Conservation (phyloP, 768 basidiomycete species). For the Royoungia palumana region DNA sequence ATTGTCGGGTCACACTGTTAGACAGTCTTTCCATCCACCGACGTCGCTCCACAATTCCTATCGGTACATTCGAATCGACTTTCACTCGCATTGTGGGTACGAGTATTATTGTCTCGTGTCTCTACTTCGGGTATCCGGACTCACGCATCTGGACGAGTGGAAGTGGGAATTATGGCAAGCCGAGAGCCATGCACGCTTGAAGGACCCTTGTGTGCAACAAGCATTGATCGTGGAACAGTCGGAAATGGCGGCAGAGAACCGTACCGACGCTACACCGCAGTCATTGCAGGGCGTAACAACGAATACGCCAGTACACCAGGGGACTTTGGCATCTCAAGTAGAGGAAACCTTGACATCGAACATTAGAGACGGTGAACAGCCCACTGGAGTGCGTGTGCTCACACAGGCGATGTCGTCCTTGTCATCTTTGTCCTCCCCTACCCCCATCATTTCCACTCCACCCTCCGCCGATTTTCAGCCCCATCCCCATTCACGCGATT, state of each 20-base stretch:
- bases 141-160: constrained; percentile 95
- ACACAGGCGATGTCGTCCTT: constrained; percentile 26
- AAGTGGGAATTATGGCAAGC: constrained; percentile 86
- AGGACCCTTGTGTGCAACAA: constrained; percentile 23
- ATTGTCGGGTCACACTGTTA: not conserved
- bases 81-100: constrained; percentile 87
- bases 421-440: constrained; percentile 5
- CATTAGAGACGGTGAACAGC: not conserved
- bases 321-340: not conserved
- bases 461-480: not conserved
- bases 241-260: not conserved
- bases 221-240: constrained; percentile 23
- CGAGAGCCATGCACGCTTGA: constrained; percentile 53
- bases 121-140: constrained; percentile 88
- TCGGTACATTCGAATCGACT: constrained; percentile 91
- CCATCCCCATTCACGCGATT: constrained; percentile 1
- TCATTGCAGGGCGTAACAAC: not conserved
- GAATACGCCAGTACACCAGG: not conserved
- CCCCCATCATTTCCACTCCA: not conserved
- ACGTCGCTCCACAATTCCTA: constrained; percentile 79
- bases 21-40: constrained; percentile 74
- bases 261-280: not conserved
- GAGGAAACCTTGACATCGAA: not conserved
- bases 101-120: constrained; percentile 97
- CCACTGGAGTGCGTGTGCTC: constrained; percentile 8